Evolutionary conservation across 2,329 filamentous ascomycete species (phyloP).

Genomic region (Monosporascus cannonballus): DNA sequence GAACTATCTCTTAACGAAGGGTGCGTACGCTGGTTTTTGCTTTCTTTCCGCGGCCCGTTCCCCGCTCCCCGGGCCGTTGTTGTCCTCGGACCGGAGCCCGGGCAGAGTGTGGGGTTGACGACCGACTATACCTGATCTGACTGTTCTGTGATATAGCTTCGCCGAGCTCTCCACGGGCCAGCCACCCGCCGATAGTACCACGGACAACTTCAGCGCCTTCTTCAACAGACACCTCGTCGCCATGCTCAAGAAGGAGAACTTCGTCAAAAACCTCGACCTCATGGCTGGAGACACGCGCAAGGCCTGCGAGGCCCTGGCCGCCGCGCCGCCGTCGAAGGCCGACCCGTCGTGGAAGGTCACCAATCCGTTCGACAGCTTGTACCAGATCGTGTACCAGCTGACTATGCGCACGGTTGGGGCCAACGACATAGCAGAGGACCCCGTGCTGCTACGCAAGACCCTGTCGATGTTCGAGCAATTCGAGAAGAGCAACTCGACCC

Average conservation of each 20-base stretch:
- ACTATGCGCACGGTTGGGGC: slow-evolving; percentile 50
- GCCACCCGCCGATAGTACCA: slow-evolving; percentile 6
- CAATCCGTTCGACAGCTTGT: slow-evolving; percentile 49
- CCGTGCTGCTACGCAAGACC: slow-evolving; percentile 32
- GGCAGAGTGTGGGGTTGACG: too few relatives aligned
- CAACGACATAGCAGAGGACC: slow-evolving; percentile 45
- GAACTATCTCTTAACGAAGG: slow-evolving; percentile 37
- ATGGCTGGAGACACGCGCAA: slow-evolving; percentile 37
- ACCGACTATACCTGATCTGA: not conserved
- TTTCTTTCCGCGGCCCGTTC: too few relatives aligned
- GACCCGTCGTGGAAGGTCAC: slow-evolving; percentile 28
- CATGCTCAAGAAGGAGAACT: slow-evolving; percentile 31
- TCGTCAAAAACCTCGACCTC: slow-evolving; percentile 31
- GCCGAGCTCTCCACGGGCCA: slow-evolving; percentile 17
- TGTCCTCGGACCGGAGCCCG: too few relatives aligned
- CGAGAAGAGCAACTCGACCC: slow-evolving; percentile 35
- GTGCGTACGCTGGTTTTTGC: slow-evolving; percentile 16
- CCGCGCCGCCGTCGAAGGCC: slow-evolving; percentile 5
- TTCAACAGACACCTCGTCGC: slow-evolving; percentile 26
- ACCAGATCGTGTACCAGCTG: slow-evolving; percentile 47
- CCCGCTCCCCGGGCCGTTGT: too few relatives aligned
- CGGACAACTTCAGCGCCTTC: slow-evolving; percentile 17
- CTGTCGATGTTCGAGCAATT: slow-evolving; percentile 41
- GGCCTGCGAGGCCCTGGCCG: slow-evolving; percentile 31
- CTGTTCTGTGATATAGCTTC: slow-evolving; percentile 10